Percentiles rank a stretch among this genome's conserved stretches.
These are phyloP conservation scores for Neofusicoccum umdonicola DNA, from an alignment of 2,329 filamentous ascomycete species.

Conservation along the genomic window DNA sequence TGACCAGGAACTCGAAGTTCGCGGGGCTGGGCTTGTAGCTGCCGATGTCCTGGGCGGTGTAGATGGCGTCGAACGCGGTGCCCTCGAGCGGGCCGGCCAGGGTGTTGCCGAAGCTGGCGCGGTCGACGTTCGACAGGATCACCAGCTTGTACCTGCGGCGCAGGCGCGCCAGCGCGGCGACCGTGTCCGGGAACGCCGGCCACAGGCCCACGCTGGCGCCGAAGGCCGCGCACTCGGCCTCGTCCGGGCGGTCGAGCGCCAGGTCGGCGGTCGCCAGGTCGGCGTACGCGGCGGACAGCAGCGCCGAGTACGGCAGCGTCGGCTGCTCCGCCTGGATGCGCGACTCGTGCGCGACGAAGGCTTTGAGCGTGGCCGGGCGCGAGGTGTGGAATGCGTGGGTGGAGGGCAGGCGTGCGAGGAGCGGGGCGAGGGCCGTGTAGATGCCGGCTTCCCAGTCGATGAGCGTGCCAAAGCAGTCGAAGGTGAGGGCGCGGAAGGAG, in stretches of 20 bases:
- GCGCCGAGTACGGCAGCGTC: constrained; percentile 56
- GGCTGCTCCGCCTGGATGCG: constrained; percentile 56
- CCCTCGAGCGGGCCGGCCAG: constrained; percentile 51
- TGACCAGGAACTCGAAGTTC: constrained; percentile 68
- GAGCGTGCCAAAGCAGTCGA: constrained; percentile 78
- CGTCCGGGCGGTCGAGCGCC: constrained; percentile 36
- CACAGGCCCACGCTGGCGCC: constrained; percentile 54
- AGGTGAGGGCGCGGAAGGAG: constrained; percentile 58
- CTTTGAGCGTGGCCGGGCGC: constrained; percentile 42
- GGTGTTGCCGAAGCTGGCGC: constrained; percentile 50
- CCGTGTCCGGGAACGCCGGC: constrained; percentile 58
- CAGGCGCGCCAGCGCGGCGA: constrained; percentile 53
- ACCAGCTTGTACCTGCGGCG: constrained; percentile 56
- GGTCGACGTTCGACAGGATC: constrained; percentile 61
- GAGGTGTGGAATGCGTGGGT: constrained; percentile 41
- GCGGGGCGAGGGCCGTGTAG: constrained; percentile 51
- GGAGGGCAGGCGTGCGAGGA: constrained; percentile 46
- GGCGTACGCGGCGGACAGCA: constrained; percentile 53
- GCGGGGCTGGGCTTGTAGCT: constrained; percentile 66
- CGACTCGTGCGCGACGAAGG: constrained; percentile 48
- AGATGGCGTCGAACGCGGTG: constrained; percentile 60
- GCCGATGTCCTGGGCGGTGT: constrained; percentile 70
- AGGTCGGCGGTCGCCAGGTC: constrained; percentile 48
- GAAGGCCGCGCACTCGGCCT: constrained; percentile 49
- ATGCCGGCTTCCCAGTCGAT: constrained; percentile 76